phyloP scores from a whole-genome alignment of 441 rosid species.

The Populus hybrid region DNA sequence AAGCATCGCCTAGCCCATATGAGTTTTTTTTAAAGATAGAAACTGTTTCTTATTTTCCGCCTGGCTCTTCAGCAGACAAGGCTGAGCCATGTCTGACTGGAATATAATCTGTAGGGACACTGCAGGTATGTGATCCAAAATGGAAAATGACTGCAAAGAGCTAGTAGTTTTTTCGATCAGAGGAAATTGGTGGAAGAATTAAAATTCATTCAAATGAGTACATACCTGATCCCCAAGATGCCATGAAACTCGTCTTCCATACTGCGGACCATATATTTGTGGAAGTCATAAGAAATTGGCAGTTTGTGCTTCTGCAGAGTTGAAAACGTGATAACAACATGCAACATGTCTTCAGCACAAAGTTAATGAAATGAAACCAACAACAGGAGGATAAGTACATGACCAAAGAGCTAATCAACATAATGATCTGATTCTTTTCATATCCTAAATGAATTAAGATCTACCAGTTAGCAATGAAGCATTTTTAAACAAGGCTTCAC shows the following conservation, averaged over 20 bases:
- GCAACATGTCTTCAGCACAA: conserved; percentile 7
- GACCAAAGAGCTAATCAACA: background rate
- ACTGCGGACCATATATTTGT: conserved; percentile 86
- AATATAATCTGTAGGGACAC: background rate
- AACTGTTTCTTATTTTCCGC: background rate
- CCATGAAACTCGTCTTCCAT: conserved; percentile 98
- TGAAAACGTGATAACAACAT: conserved; percentile 7
- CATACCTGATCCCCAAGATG: conserved; percentile 84
- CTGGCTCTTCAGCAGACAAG: background rate
- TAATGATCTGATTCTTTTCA: background rate
- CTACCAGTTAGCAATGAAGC: background rate
- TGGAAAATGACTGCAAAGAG: background rate
- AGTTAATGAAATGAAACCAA: background rate
- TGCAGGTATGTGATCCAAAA: background rate
- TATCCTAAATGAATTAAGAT: background rate
- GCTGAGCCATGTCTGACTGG: background rate
- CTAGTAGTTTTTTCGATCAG: background rate
- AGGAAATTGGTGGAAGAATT: background rate
- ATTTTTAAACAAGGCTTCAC: background rate
- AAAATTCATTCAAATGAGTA: conserved; percentile 1
- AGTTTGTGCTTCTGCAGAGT: conserved; percentile 78
- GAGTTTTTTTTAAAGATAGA: background rate
- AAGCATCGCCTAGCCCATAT: too few species aligned
- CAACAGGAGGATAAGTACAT: background rate
- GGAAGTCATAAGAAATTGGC: conserved; percentile 85